A percentile compares a stretch with the other conserved stretches of the same genome.
These are phyloP conservation scores for Microbotryum intermedium DNA, from an alignment of 1,284 basidiomycete species.

Conservation along the genomic window DNA sequence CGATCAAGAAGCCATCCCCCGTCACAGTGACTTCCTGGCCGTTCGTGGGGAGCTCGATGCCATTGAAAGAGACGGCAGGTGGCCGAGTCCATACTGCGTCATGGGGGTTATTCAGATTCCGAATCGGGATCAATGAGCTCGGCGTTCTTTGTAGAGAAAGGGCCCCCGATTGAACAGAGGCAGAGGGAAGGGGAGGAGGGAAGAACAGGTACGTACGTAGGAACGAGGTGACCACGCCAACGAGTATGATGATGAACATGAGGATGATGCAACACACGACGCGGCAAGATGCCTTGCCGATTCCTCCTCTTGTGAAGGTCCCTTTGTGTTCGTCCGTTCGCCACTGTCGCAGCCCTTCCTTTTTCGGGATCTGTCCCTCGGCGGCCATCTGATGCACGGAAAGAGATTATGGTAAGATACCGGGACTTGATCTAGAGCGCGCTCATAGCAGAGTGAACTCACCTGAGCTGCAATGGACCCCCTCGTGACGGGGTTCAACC, in stretches of 20 bases:
- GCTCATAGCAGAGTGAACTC: not conserved
- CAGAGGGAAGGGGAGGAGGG: not conserved
- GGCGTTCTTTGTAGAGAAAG: not conserved
- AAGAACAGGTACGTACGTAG: conserved; percentile 20
- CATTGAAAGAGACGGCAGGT: conserved; percentile 35
- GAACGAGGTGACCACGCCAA: conserved; percentile 36
- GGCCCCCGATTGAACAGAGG: not conserved
- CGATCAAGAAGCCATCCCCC: conserved; percentile 30
- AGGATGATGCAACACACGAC: conserved; percentile 35
- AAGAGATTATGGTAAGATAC: not conserved
- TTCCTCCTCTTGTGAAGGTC: conserved; percentile 32
- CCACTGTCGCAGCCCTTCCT: conserved; percentile 37
- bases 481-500: conserved; percentile 20
- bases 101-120: too few species aligned
- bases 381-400: conserved; percentile 32
- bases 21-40: conserved; percentile 30
- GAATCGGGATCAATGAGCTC: too few species aligned
- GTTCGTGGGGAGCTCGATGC: conserved; percentile 30
- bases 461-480: conserved; percentile 34
- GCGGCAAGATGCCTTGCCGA: conserved; percentile 29
- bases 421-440: too few species aligned
- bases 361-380: conserved; percentile 37
- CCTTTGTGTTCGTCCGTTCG: conserved; percentile 36
- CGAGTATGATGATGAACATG: conserved; percentile 32
- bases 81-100: conserved; percentile 35